Evolutionary conservation across 169 alveolate species (phyloP).

Genomic region (Eimeria sp.): DNA sequence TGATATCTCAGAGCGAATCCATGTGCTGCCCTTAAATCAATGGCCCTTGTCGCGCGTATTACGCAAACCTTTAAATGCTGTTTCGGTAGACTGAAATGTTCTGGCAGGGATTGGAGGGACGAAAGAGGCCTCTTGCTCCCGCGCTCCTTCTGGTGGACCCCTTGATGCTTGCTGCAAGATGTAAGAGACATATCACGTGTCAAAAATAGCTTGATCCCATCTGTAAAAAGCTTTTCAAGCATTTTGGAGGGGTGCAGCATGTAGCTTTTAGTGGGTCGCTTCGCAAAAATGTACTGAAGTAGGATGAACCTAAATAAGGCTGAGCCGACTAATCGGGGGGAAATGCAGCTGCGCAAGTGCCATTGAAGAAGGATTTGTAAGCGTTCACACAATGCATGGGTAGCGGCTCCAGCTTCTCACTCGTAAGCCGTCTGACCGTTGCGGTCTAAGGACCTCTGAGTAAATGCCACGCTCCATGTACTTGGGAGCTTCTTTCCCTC

Average conservation of each 20-base stretch:
- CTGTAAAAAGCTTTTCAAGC: not conserved
- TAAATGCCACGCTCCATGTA: slow-evolving; percentile 54
- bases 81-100: slow-evolving; percentile 25
- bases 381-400: not conserved
- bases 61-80: slow-evolving; percentile 40
- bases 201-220: not conserved
- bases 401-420: slow-evolving; percentile 27
- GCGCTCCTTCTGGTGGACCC: slow-evolving; percentile 72
- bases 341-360: not conserved
- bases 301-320: not conserved
- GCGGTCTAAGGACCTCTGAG: slow-evolving; percentile 48
- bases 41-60: too few relatives aligned
- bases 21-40: not conserved
- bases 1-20: not conserved
- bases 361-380: not conserved
- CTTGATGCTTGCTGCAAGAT: slow-evolving; percentile 60
- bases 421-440: not conserved
- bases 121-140: slow-evolving; percentile 26
- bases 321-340: not conserved
- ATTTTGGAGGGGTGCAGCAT: not conserved
- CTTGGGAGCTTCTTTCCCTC: not conserved
- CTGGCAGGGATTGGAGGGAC: slow-evolving; percentile 54
- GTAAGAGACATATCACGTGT: not conserved
- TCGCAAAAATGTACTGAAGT: not conserved
- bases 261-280: not conserved